These are phyloP conservation scores for Penicillium frequentans DNA, from an alignment of 2,329 filamentous ascomycete species.

Conservation along the genomic window DNA sequence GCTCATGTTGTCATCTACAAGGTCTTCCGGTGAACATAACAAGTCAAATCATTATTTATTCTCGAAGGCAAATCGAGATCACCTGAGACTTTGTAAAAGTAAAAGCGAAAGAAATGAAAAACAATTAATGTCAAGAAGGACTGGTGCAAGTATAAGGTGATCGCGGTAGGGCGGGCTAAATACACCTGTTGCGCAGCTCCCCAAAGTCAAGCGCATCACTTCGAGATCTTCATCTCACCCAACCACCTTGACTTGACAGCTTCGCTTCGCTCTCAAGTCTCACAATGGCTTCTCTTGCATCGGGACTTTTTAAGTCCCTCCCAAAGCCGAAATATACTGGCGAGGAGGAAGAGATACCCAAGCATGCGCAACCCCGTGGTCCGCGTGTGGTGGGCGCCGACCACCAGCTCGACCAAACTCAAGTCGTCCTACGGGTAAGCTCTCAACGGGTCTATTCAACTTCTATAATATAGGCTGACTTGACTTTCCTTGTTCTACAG, in stretches of 20 bases:
- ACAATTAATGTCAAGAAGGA: background rate
- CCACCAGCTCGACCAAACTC: conserved; percentile 77
- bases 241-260: conserved; percentile 18
- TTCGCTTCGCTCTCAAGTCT: conserved; percentile 13
- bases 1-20: background rate
- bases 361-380: conserved; percentile 71
- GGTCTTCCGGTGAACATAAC: background rate
- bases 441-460: background rate
- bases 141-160: conserved; percentile 9
- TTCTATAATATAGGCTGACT: background rate
- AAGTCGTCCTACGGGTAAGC: conserved; percentile 73
- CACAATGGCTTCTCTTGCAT: conserved; percentile 65
- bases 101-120: background rate
- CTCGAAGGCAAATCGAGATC: background rate
- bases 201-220: conserved; percentile 23
- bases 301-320: conserved; percentile 74
- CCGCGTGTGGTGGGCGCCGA: conserved; percentile 78
- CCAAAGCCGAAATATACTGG: conserved; percentile 90
- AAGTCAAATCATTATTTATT: background rate
- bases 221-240: conserved; percentile 16
- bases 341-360: conserved; percentile 78
- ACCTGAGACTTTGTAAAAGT: background rate
- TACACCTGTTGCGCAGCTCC: conserved; percentile 15
- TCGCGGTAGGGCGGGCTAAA: conserved; percentile 1
- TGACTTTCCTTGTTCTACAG: conserved; percentile 38